Conservation (phyloP, 2,329 filamentous ascomycete species). For the Diaporthe nobilis region DNA sequence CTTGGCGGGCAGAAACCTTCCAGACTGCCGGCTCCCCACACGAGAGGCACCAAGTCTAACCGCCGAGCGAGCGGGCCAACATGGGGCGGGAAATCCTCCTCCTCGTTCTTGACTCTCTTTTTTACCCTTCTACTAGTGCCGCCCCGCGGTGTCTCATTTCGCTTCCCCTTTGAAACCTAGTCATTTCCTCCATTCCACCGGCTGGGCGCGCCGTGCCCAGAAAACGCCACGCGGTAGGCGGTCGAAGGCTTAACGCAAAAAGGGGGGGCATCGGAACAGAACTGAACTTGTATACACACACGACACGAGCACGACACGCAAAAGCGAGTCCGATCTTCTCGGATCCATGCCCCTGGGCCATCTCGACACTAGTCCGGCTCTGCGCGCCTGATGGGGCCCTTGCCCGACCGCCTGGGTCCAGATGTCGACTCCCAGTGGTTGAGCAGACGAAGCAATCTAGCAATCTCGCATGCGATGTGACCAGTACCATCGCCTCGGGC, state of each 20-base stretch:
- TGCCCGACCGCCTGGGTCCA: constrained; percentile 9
- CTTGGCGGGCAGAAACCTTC: constrained; percentile 23
- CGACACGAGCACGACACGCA: neutral
- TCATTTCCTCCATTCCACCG: constrained; percentile 30
- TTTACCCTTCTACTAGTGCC: neutral
- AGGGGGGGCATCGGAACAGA: neutral
- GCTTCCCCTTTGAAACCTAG: constrained; percentile 26
- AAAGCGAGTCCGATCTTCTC: constrained; percentile 18
- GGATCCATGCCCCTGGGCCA: constrained; percentile 15
- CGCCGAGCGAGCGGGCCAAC: constrained; percentile 15
- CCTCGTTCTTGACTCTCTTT: neutral
- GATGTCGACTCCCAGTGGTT: neutral
- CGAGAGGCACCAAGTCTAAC: constrained; percentile 13
- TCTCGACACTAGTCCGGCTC: constrained; percentile 1
- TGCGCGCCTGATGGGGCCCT: neutral
- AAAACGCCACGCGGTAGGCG: constrained; percentile 26
- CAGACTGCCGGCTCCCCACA: constrained; percentile 29
- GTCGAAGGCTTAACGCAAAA: constrained; percentile 12
- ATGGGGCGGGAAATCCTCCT: constrained; percentile 21
- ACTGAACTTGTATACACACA: neutral
- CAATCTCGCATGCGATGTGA: constrained; percentile 29
- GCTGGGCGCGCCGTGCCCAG: constrained; percentile 30
- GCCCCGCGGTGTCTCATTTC: constrained; percentile 7
- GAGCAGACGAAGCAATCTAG: constrained; percentile 13
- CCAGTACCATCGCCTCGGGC: constrained; percentile 26